Percentiles rank a stretch among this genome's conserved stretches.
These are phyloP conservation scores for Salinomyces thailandicus DNA, from an alignment of 2,329 filamentous ascomycete species.

Conservation along the genomic window DNA sequence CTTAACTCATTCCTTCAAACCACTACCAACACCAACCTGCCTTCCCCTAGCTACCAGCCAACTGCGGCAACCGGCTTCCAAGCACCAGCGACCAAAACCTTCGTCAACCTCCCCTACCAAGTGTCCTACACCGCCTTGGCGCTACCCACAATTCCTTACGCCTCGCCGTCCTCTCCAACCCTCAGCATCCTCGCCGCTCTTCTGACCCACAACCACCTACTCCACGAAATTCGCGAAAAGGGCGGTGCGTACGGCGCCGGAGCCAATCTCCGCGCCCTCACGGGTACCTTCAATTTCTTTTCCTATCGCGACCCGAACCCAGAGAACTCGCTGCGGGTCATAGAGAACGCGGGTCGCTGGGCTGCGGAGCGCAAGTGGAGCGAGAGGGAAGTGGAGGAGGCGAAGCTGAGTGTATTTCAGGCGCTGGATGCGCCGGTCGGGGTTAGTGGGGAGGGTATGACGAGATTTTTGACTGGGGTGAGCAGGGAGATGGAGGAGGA, in stretches of 20 bases:
- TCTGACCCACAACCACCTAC: constrained; percentile 89
- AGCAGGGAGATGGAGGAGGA: constrained; percentile 81
- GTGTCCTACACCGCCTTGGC: constrained; percentile 87
- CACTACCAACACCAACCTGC: constrained; percentile 9
- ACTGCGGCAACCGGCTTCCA: constrained; percentile 8
- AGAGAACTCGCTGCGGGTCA: constrained; percentile 73
- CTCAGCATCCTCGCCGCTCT: constrained; percentile 84
- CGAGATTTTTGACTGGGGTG: constrained; percentile 72
- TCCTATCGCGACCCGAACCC: constrained; percentile 96
- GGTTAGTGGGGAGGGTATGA: constrained; percentile 81
- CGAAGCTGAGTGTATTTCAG: constrained; percentile 92
- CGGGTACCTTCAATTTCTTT: constrained; percentile 87
- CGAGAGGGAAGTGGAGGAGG: constrained; percentile 80
- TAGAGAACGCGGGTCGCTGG: constrained; percentile 72
- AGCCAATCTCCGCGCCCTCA: constrained; percentile 67
- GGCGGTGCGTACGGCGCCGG: constrained; percentile 92
- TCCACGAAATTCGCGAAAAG: constrained; percentile 96
- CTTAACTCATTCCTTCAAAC: constrained; percentile 58
- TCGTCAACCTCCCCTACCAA: constrained; percentile 92
- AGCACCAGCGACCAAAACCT: constrained; percentile 49
- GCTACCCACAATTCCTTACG: constrained; percentile 75
- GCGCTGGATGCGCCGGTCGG: constrained; percentile 76
- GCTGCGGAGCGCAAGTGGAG: constrained; percentile 73
- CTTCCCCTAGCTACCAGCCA: constrained; percentile 13
- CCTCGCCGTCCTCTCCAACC: constrained; percentile 60